Evolutionary conservation across 441 rosid genomes (phyloP).

Genomic region (Adansonia gregorii): DNA sequence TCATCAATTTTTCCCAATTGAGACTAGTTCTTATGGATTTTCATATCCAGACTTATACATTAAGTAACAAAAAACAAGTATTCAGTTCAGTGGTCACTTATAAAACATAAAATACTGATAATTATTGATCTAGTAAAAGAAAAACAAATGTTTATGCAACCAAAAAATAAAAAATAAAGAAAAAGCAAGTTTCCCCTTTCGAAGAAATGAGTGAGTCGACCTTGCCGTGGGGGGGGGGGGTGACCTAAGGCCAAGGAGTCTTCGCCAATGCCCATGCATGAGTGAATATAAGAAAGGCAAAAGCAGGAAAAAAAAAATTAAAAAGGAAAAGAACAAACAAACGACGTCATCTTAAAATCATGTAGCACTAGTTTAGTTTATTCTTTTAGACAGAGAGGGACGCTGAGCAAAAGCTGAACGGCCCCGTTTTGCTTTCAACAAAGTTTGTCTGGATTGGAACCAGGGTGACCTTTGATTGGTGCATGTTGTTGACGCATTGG

Average conservation of each 20-base stretch:
- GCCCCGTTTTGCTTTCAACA: slow-evolving; percentile 21
- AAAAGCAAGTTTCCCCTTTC: not conserved
- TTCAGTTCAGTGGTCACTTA: too few relatives aligned
- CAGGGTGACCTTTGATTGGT: not conserved
- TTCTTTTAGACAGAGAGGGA: too few relatives aligned
- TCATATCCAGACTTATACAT: too few relatives aligned
- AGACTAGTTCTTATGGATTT: not conserved
- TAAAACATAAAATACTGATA: not conserved
- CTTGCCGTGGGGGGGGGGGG: not conserved
- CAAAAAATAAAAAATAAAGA: too few relatives aligned
- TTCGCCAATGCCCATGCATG: too few relatives aligned
- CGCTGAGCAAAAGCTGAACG: slow-evolving; percentile 15
- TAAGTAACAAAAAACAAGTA: not conserved
- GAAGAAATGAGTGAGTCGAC: not conserved
- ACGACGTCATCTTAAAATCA: not conserved
- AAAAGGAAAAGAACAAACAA: too few relatives aligned
- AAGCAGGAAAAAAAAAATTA: too few relatives aligned
- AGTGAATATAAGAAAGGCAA: too few relatives aligned
- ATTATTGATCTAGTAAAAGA: not conserved
- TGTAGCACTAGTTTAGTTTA: not conserved
- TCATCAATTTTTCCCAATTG: not conserved
- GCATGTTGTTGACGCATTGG: slow-evolving; percentile 10
- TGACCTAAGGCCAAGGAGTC: not conserved
- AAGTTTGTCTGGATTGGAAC: not conserved
- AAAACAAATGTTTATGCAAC: not conserved